Percentiles rank a stretch among this genome's conserved stretches.
Evolutionary conservation across 1,284 basidiomycete species (phyloP).

Genomic region (Meripilus lineatus): DNA sequence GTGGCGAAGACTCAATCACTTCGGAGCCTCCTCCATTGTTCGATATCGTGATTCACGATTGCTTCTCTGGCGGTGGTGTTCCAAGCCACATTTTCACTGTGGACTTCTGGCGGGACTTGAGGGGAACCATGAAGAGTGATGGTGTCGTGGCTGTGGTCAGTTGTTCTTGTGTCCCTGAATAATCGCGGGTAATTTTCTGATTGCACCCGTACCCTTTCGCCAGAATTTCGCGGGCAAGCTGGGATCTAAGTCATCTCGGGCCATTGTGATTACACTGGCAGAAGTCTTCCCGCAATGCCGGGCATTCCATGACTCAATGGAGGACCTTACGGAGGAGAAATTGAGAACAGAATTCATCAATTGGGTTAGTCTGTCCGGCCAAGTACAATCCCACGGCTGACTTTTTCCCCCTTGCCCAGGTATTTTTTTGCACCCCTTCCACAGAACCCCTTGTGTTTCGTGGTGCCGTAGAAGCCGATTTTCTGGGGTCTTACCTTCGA

Average conservation of each 20-base stretch:
- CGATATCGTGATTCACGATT: conserved; percentile 85
- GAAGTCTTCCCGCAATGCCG: conserved; percentile 71
- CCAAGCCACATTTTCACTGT: conserved; percentile 78
- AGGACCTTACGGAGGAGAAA: conserved; percentile 37
- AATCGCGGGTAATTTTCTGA: conserved; percentile 9
- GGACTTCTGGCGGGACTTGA: conserved; percentile 78
- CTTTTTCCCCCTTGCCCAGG: conserved; percentile 37
- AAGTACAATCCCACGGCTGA: background rate
- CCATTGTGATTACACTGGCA: conserved; percentile 66
- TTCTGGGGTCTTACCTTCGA: conserved; percentile 63
- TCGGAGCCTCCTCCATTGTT: conserved; percentile 31
- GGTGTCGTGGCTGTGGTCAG: conserved; percentile 79
- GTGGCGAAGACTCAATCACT: conserved; percentile 11
- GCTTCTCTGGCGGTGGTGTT: conserved; percentile 86
- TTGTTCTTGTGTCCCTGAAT: conserved; percentile 14
- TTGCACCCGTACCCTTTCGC: conserved; percentile 27
- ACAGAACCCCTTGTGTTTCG: conserved; percentile 61
- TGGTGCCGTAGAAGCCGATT: conserved; percentile 46
- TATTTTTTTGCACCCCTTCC: conserved; percentile 74
- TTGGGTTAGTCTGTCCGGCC: conserved; percentile 45
- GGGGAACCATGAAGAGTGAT: conserved; percentile 57
- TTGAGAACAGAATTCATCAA: conserved; percentile 62
- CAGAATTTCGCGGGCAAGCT: conserved; percentile 74
- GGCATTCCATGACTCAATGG: conserved; percentile 69
- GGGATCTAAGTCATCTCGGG: conserved; percentile 55